Base-by-base conservation (phyloP, 352 stramenopile species). In the Pythium oligandrum region DNA sequence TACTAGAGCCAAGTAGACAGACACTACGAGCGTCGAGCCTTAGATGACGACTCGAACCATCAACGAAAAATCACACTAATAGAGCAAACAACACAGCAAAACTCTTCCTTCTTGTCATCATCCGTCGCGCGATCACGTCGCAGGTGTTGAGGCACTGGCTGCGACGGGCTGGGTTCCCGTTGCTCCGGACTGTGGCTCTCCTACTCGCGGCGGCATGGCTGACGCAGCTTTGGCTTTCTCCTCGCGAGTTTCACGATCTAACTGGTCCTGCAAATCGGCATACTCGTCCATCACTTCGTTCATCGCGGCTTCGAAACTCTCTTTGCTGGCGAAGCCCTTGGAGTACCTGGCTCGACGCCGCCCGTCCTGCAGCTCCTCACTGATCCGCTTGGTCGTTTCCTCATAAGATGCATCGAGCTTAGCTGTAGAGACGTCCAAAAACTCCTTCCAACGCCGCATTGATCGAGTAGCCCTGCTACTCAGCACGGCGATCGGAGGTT, bases 361-460 rank as follows among this genome's bases (percentile, higher is more conserved):
- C 40, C 82, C 53, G 35, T 73, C 68, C 47, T 71, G 56, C 42
- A 90, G 46, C 40, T 87, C 71, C 7, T 60, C 52, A 3, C 64
- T 59, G 53, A 92, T 92, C 12, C 56, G 44, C n/a, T 61, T 66
- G 6, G 79, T 92, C 34, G 69, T 57, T 12, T 70, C 59, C 3
- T 80, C 33, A 34, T 80, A 92, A 11, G 56, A 51, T 7, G 61
- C 47, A 33, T 88, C 68, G 12, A 88, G 12, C 4, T 58, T 49
- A n/a, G 69, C 73, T n/a, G 78, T 92, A 3, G 58, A 65, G 17
- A 70, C 66, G 31, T 83, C 78, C 37, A 92, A 47, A 53, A 89
- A 92, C 40, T 73, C 52, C 34, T 73, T 77, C 82, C 82, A 92
- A 26, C 75, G 59, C 39, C 63, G 60, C 40, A 76, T 70, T 1